A percentile compares a stretch with the other conserved stretches of the same genome.
phyloP scores from a whole-genome alignment of 768 basidiomycete species.

The Auriscalpium vulgare region DNA sequence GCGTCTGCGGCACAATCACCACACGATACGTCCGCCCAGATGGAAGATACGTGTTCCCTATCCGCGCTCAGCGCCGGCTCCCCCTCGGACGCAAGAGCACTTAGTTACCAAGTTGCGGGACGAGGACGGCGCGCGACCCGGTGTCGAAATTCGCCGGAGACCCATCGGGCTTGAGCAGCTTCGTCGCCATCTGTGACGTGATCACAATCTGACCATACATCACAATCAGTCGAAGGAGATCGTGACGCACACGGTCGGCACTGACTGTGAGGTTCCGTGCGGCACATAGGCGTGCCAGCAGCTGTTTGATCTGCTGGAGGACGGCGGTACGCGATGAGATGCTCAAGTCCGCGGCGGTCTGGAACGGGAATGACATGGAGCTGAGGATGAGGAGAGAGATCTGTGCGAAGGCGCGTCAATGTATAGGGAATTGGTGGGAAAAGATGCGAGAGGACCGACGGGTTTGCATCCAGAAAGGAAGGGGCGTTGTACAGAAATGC shows the following conservation, averaged over 20 bases:
- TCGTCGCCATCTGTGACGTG: constrained; percentile 66
- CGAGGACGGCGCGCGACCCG: constrained; percentile 53
- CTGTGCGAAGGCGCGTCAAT: constrained; percentile 24
- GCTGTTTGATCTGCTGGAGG: constrained; percentile 45
- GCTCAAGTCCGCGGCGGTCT: constrained; percentile 34
- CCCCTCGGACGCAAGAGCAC: background rate
- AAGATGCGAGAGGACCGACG: constrained; percentile 30
- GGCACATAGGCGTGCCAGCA: constrained; percentile 41
- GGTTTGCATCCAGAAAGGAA: constrained; percentile 33
- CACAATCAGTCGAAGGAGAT: background rate
- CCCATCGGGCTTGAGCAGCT: constrained; percentile 57
- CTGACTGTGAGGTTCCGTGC: constrained; percentile 21
- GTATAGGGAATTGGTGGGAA: background rate
- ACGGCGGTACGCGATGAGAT: constrained; percentile 32
- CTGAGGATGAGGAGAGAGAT: constrained; percentile 54
- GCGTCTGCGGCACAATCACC: constrained; percentile 31
- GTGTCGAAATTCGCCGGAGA: constrained; percentile 58
- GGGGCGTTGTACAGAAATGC: constrained; percentile 49
- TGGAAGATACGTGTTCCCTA: constrained; percentile 35
- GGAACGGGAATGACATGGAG: constrained; percentile 63
- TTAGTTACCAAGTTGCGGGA: constrained; percentile 53
- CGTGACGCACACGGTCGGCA: background rate
- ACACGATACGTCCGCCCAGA: constrained; percentile 35
- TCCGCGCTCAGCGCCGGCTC: background rate
- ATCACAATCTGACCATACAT: constrained; percentile 35